Percentiles rank a stretch among this genome's conserved stretches.
Conservation (phyloP, 1,284 basidiomycete species). For the Trametes sp. region DNA sequence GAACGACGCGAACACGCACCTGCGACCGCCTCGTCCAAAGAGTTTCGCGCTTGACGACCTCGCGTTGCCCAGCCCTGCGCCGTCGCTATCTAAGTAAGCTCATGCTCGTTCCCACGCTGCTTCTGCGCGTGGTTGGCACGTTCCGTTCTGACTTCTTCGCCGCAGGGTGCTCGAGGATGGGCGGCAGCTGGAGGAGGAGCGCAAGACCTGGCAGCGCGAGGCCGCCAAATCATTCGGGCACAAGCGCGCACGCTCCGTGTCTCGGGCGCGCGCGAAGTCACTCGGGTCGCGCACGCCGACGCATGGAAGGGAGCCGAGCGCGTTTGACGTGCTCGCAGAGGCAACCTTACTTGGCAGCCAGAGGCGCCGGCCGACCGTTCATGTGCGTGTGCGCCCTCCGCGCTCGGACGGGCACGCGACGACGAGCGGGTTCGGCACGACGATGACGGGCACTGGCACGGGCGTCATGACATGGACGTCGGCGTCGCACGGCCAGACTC, state of each 20-base stretch:
- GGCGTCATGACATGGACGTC: constrained; percentile 34
- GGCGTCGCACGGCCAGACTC: constrained; percentile 49
- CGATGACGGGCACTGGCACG: constrained; percentile 25
- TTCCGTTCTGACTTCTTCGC: constrained; percentile 15
- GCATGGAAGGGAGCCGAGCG: constrained; percentile 37
- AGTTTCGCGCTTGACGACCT: constrained; percentile 67
- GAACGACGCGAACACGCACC: constrained; percentile 19
- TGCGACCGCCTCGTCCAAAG: constrained; percentile 46
- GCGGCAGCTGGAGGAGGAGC: constrained; percentile 62
- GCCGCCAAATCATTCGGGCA: constrained; percentile 72
- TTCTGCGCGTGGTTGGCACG: constrained; percentile 6
- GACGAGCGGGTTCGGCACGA: constrained; percentile 28
- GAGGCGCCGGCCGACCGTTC: constrained; percentile 56
- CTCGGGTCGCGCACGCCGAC: constrained; percentile 41
- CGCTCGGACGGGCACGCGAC: constrained; percentile 29
- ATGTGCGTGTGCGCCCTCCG: constrained; percentile 39
- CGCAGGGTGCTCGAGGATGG: constrained; percentile 72
- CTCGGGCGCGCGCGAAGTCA: constrained; percentile 69
- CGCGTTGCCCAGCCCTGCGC: constrained; percentile 62
- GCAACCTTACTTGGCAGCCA: constrained; percentile 71
- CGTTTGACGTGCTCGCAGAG: constrained; percentile 65
- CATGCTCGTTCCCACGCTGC: constrained; percentile 36
- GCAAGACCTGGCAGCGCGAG: constrained; percentile 68
- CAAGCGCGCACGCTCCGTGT: constrained; percentile 64
- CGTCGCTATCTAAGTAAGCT: constrained; percentile 64